These are phyloP conservation scores for Penicillium sp. DNA, from an alignment of 2,329 filamentous ascomycete species.

Conservation along the genomic window DNA sequence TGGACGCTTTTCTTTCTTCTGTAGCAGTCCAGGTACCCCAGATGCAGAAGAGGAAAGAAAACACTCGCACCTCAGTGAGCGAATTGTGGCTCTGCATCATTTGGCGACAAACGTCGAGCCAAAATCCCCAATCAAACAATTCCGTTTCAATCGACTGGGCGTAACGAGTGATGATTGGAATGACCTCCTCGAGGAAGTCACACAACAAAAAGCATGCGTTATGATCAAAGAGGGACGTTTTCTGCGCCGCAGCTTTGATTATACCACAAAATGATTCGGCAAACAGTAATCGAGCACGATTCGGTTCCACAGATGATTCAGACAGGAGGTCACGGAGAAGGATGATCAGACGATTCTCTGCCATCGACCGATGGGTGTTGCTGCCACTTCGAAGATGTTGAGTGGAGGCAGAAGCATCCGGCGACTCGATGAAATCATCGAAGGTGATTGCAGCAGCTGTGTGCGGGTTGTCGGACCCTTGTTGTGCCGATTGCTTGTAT, in stretches of 20 bases:
- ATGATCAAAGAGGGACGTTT: constrained; percentile 77
- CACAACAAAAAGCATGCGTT: constrained; percentile 85
- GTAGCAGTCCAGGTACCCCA: constrained; percentile 72
- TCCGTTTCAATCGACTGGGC: constrained; percentile 47
- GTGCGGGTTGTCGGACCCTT: constrained; percentile 47
- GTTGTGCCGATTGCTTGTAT: constrained; percentile 62
- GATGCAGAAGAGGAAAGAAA: constrained; percentile 75
- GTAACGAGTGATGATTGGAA: constrained; percentile 65
- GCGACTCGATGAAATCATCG: constrained; percentile 61
- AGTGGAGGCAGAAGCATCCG: constrained; percentile 66
- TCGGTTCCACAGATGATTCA: constrained; percentile 55
- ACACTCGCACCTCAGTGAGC: constrained; percentile 81
- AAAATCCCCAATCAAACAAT: constrained; percentile 67
- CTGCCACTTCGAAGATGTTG: constrained; percentile 59
- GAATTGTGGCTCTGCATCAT: constrained; percentile 84
- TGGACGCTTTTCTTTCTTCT: constrained; percentile 62
- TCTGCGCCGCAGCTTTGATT: constrained; percentile 70
- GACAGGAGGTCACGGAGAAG: constrained; percentile 77
- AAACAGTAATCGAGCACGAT: constrained; percentile 65
- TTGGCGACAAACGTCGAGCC: constrained; percentile 74
- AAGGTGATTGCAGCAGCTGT: constrained; percentile 58
- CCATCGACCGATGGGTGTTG: constrained; percentile 76
- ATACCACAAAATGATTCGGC: constrained; percentile 71
- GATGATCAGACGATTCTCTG: constrained; percentile 82
- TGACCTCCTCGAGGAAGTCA: constrained; percentile 81